Percentiles rank a stretch among this genome's conserved stretches.
phyloP scores from a whole-genome alignment of 192 early-diverging fungal species.

The Rhizoclosmatium sp. region DNA sequence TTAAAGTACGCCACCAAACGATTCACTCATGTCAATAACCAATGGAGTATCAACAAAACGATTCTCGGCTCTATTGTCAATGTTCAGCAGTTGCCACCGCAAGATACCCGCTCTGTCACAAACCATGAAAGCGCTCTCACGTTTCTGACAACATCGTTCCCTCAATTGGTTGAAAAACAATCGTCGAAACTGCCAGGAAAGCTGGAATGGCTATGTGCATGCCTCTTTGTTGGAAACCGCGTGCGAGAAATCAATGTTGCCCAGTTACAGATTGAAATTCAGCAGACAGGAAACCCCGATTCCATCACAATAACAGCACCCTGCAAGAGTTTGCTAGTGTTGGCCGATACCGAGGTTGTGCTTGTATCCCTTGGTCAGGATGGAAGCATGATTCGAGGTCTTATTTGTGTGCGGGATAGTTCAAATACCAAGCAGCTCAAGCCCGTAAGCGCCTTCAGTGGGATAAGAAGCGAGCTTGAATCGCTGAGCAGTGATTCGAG shows the following conservation, averaged over 20 bases:
- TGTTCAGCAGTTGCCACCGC: not conserved
- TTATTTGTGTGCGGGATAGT: too few relatives aligned
- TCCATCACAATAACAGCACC: too few relatives aligned
- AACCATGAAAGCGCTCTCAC: not conserved
- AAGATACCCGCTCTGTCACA: not conserved
- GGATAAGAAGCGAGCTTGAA: too few relatives aligned
- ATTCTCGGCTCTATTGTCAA: not conserved
- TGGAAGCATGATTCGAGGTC: too few relatives aligned
- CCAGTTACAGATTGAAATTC: too few relatives aligned
- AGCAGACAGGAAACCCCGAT: too few relatives aligned
- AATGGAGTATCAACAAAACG: not conserved
- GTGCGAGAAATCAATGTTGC: not conserved
- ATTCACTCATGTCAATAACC: not conserved
- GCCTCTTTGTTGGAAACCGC: not conserved
- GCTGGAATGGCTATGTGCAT: not conserved
- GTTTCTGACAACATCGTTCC: not conserved
- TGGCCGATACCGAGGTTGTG: too few relatives aligned
- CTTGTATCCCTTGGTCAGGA: too few relatives aligned
- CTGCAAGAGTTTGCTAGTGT: too few relatives aligned
- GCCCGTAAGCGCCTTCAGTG: too few relatives aligned
- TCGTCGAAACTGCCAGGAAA: not conserved
- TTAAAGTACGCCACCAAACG: not conserved
- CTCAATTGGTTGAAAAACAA: not conserved
- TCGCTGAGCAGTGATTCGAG: not conserved
- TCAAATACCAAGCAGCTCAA: too few relatives aligned